Percentiles rank a stretch among this genome's conserved stretches.
Conservation (phyloP, 495 filamentous ascomycete species). For the Talaromyces adpressus region DNA sequence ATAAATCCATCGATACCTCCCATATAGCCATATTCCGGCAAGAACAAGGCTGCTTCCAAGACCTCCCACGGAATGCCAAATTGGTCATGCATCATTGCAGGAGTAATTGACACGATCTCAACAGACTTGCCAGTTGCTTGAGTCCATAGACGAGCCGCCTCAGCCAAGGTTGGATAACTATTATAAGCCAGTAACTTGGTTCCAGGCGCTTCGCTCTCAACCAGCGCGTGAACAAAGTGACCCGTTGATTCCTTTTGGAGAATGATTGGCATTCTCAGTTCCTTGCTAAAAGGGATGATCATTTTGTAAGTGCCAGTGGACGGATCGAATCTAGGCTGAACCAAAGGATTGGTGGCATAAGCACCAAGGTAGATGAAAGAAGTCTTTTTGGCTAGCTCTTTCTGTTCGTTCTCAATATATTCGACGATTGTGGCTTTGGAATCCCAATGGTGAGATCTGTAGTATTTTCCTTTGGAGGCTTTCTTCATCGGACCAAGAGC, state of each 20-base stretch:
- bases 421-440: slow-evolving; percentile 30
- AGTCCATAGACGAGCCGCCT: slow-evolving; percentile 24
- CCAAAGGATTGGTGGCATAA: slow-evolving; percentile 25
- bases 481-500: slow-evolving; percentile 27
- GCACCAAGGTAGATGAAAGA: slow-evolving; percentile 27
- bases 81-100: slow-evolving; percentile 24
- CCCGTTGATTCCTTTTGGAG: slow-evolving; percentile 29
- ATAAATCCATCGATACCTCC: slow-evolving; percentile 20
- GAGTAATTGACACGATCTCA: slow-evolving; percentile 17
- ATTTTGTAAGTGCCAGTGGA: slow-evolving; percentile 18
- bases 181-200: slow-evolving; percentile 38
- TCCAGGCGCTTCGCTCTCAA: slow-evolving; percentile 29
- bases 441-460: slow-evolving; percentile 31
- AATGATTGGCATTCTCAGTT: slow-evolving; percentile 28
- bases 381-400: slow-evolving; percentile 15
- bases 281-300: slow-evolving; percentile 18
- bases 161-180: slow-evolving; percentile 22
- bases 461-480: slow-evolving; percentile 30
- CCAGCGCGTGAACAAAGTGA: slow-evolving; percentile 31
- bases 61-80: slow-evolving; percentile 31
- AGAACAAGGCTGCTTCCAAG: slow-evolving; percentile 21
- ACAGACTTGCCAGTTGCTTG: slow-evolving; percentile 25
- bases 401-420: slow-evolving; percentile 24
- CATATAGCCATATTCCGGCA: slow-evolving; percentile 34
- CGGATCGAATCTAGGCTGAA: slow-evolving; percentile 23